A percentile compares a stretch with the other conserved stretches of the same genome.
Evolutionary conservation across 2,329 filamentous ascomycete species (phyloP).

Genomic region (Fusarium napiforme): DNA sequence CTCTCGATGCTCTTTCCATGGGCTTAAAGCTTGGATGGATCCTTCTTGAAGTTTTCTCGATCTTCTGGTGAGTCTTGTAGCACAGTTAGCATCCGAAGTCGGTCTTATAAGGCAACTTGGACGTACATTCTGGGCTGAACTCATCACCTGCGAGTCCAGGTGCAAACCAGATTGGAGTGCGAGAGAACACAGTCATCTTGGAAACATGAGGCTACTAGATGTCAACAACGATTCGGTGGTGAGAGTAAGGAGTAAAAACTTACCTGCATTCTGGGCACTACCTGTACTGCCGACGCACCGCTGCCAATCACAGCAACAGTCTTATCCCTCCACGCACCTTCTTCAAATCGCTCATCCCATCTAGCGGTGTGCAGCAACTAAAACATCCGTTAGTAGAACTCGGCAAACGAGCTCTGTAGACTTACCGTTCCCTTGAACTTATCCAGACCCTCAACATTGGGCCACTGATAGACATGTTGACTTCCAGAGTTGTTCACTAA

Average conservation of each 20-base stretch:
- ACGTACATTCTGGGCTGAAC: background rate
- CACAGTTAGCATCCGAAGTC: accelerated
- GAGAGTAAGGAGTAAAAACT: accelerated
- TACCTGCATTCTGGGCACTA: background rate
- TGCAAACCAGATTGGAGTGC: background rate
- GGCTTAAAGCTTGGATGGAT: background rate
- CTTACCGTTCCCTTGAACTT: background rate
- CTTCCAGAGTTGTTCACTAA: background rate
- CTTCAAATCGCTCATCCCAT: background rate
- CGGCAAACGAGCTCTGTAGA: accelerated
- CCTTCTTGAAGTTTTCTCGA: background rate
- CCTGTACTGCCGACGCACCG: background rate
- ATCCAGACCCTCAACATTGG: background rate
- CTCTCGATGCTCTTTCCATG: background rate
- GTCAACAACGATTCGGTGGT: accelerated
- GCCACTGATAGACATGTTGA: background rate
- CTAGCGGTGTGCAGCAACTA: background rate
- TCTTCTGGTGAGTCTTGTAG: background rate
- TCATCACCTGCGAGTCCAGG: background rate
- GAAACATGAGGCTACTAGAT: background rate
- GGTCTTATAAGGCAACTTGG: accelerated
- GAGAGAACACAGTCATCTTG: background rate
- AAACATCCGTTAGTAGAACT: background rate
- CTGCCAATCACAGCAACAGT: background rate
- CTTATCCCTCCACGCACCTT: background rate